These are phyloP conservation scores for Coprinopsis marcescibilis DNA, from an alignment of 768 basidiomycete genomes.

Conservation along the genomic window DNA sequence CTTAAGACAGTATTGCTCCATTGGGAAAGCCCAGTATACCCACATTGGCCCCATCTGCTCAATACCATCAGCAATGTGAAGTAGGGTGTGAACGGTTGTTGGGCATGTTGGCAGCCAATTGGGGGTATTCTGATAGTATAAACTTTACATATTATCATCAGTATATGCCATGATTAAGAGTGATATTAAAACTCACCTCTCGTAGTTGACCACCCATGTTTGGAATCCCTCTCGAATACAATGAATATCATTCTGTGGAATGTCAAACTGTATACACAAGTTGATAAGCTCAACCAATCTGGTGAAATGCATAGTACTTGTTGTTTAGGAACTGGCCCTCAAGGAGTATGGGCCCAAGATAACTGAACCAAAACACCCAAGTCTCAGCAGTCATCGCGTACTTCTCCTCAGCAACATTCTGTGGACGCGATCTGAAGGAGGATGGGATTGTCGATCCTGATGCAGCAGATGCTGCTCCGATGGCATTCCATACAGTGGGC, in stretches of 20 bases:
- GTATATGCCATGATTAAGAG: not conserved
- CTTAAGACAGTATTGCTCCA: constrained; percentile 29
- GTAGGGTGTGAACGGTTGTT: constrained; percentile 27
- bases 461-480: constrained; percentile 9
- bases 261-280: constrained; percentile 30
- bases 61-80: constrained; percentile 32
- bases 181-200: constrained; percentile 23
- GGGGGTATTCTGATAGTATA: constrained; percentile 25
- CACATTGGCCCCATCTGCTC: constrained; percentile 28
- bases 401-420: constrained; percentile 34
- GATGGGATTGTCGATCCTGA: constrained; percentile 12
- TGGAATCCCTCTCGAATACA: constrained; percentile 24
- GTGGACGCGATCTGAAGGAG: constrained; percentile 25
- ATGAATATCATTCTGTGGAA: constrained; percentile 21
- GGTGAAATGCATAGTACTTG: constrained; percentile 40
- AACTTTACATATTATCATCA: constrained; percentile 12
- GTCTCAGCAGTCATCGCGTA: constrained; percentile 36
- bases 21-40: constrained; percentile 35
- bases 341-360: constrained; percentile 34
- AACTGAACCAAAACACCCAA: constrained; percentile 34
- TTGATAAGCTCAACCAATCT: constrained; percentile 31
- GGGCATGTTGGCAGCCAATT: constrained; percentile 23
- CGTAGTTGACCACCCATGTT: constrained; percentile 33
- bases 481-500: constrained; percentile 12
- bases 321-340: constrained; percentile 21